Conservation (phyloP, 2,329 filamentous ascomycete species). For the Pezicula carpinea region DNA sequence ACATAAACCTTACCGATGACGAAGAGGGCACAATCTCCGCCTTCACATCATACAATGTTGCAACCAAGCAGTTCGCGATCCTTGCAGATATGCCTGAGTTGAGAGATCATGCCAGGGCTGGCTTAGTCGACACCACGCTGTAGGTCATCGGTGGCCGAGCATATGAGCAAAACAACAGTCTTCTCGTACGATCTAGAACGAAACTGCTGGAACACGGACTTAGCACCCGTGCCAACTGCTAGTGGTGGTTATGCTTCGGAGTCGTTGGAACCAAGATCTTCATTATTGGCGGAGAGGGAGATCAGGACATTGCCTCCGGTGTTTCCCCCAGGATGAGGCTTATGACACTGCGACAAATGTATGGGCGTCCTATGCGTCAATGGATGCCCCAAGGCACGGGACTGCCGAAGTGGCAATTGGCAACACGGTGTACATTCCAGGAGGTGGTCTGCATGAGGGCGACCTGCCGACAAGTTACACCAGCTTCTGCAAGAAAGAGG, state of each 20-base stretch:
- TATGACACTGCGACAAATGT: constrained; percentile 26
- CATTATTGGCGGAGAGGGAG: constrained; percentile 35
- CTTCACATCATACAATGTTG: constrained; percentile 25
- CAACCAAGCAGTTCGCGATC: constrained; percentile 21
- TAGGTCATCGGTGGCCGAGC: constrained; percentile 23
- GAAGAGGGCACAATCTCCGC: constrained; percentile 18
- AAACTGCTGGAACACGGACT: constrained; percentile 26
- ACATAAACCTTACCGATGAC: constrained; percentile 18
- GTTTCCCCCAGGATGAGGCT: constrained; percentile 27
- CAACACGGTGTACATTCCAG: constrained; percentile 30
- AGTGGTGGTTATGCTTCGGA: constrained; percentile 29
- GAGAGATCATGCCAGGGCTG: constrained; percentile 30
- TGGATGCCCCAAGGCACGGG: constrained; percentile 32
- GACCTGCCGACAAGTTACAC: not conserved
- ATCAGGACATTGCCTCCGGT: constrained; percentile 15
- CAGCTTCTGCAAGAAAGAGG: no score
- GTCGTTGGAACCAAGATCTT: constrained; percentile 27
- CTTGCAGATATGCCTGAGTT: constrained; percentile 29
- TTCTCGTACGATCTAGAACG: constrained; percentile 29
- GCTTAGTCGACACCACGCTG: constrained; percentile 29
- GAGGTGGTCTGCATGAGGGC: constrained; percentile 25
- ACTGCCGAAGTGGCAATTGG: constrained; percentile 27
- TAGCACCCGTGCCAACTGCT: constrained; percentile 32
- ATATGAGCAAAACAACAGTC: constrained; percentile 28
- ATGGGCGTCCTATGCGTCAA: constrained; percentile 24